Percentiles rank a stretch among this genome's conserved stretches.
Conservation (phyloP, 2,329 filamentous ascomycete species). For the Chrysosporium queenslandicum region DNA sequence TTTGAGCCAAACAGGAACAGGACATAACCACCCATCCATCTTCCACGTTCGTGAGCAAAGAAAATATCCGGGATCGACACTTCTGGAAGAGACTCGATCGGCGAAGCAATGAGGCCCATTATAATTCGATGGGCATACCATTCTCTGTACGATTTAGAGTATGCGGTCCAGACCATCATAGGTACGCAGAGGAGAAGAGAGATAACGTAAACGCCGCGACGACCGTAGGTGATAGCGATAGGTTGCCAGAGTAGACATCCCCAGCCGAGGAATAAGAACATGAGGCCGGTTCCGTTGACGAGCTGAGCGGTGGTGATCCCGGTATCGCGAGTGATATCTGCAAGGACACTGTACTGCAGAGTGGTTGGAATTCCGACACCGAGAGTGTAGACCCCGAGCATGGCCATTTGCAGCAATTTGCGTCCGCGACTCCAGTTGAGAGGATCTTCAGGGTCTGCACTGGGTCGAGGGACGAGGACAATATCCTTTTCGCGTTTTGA, state of each 20-base stretch:
- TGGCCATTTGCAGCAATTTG: slow-evolving; percentile 25
- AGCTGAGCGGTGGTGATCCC: slow-evolving; percentile 38
- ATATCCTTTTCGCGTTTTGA: slow-evolving; percentile 12
- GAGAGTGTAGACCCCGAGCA: slow-evolving; percentile 37
- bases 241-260: slow-evolving; percentile 46
- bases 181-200: slow-evolving; percentile 34
- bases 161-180: slow-evolving; percentile 38
- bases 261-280: slow-evolving; percentile 46
- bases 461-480: slow-evolving; percentile 21
- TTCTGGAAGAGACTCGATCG: slow-evolving; percentile 43
- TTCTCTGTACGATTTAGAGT: slow-evolving; percentile 37
- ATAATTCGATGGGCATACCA: slow-evolving; percentile 42
- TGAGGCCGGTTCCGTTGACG: slow-evolving; percentile 43
- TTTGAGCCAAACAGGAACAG: slow-evolving; percentile 38
- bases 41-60: slow-evolving; percentile 39
- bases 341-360: slow-evolving; percentile 43
- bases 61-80: slow-evolving; percentile 39
- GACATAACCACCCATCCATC: slow-evolving; percentile 37
- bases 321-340: slow-evolving; percentile 40
- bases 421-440: slow-evolving; percentile 31
- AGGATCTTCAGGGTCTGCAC: slow-evolving; percentile 32
- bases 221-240: slow-evolving; percentile 44
- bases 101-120: slow-evolving; percentile 40
- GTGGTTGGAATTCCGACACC: slow-evolving; percentile 42
- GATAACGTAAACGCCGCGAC: slow-evolving; percentile 40